Evolutionary conservation across 2,329 filamentous ascomycete genomes (phyloP).

Genomic region (Pezicula neosporulosa): DNA sequence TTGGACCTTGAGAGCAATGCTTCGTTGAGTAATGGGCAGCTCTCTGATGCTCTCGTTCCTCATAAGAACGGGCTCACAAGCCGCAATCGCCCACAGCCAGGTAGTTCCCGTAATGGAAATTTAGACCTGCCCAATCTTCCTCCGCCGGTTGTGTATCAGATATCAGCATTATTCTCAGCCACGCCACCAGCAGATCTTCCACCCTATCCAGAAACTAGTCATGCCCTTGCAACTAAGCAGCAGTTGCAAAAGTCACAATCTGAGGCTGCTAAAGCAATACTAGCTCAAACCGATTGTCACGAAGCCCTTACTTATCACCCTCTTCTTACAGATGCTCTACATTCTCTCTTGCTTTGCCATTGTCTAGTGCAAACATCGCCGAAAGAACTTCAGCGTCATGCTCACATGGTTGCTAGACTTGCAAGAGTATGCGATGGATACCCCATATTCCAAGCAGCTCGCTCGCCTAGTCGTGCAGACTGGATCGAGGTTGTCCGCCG

Average conservation of each 20-base stretch:
- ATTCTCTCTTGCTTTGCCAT: conserved; percentile 75
- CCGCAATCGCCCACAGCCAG: conserved; percentile 27
- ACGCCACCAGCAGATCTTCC: conserved; percentile 65
- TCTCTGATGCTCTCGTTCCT: conserved; percentile 41
- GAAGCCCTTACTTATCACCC: conserved; percentile 79
- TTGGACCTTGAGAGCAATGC: conserved; percentile 27
- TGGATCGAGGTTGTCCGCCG: conserved; percentile 74
- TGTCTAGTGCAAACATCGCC: conserved; percentile 74
- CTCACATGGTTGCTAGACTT: conserved; percentile 76
- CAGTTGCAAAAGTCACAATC: conserved; percentile 26
- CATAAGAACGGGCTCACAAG: conserved; percentile 29
- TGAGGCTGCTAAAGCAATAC: conserved; percentile 27
- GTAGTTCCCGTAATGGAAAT: conserved; percentile 16
- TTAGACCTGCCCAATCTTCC: conserved; percentile 40
- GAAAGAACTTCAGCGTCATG: conserved; percentile 75
- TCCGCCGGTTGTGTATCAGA: conserved; percentile 44
- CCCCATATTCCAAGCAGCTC: conserved; percentile 72
- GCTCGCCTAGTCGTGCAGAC: conserved; percentile 70
- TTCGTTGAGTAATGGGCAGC: conserved; percentile 27
- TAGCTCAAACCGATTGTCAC: conserved; percentile 41
- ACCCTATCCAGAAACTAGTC: conserved; percentile 53
- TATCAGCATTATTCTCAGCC: conserved; percentile 68
- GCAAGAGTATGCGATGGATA: conserved; percentile 74
- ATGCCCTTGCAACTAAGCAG: conserved; percentile 27
- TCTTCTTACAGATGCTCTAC: conserved; percentile 72